Evolutionary conservation across 139 green algal genomes (phyloP), one percentile per base, ranked within the genome.

Genomic region (Chara braunii): DNA sequence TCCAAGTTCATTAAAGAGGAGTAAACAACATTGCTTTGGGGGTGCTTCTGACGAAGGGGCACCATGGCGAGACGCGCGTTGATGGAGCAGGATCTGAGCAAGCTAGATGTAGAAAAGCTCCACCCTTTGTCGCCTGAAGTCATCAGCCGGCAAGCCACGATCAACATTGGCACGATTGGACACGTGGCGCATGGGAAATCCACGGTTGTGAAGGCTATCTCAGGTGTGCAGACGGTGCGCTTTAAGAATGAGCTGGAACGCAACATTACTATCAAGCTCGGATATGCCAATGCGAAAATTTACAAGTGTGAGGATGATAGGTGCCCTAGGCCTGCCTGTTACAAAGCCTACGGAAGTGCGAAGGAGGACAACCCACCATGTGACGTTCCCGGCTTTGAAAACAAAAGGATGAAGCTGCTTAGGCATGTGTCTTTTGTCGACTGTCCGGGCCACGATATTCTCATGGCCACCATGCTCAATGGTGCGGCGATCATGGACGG

Each of bases 401-500:
- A 75, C 51, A 75, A 74, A 31, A 70, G 80, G 61, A 97, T 96
- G 90, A 80, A 96, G 73, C 83, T 99, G 12, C 53, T 93, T 37
- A 80, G 94, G 36, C 94, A 99, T 68, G 91, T 99, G 2, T 95
- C 87, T 0, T 99, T 99, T 70, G 94, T 99, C 26, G 94, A 99
- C 70, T 99, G 94, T 81, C 94, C 94, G 64, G 89, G 92, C 8
- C 94, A 99, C 85, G 94, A 99, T 81, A 99, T 99, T 89, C 89
- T 99, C 43, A 99, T 99, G 94, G 94, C 94, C 8, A 99, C 94
- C 68, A 99, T 99, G 94, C 86, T 99, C 22, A 99, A 99, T 83
- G 94, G 94, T 24, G 94, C 94, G 6, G 94, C 94, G 3, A 95
- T 99, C 48, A 99, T 99, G 94, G 94, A 99, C 59, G 94, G 94